Percentiles rank a stretch among this genome's conserved stretches.
phyloP scores from a whole-genome alignment of 305 asterid species.

The Fraxinus nigra region DNA sequence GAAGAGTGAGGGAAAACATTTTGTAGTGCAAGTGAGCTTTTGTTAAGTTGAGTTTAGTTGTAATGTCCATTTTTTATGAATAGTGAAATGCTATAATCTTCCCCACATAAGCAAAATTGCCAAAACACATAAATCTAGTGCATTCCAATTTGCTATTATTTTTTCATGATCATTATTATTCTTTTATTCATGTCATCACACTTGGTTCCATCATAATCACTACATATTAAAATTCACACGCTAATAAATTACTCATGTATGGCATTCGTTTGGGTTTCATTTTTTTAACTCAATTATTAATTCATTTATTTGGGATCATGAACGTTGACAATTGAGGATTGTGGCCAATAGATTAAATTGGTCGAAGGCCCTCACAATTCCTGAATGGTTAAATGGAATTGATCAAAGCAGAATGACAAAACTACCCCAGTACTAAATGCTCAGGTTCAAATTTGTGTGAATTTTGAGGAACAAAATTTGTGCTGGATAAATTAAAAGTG shows the following conservation, averaged over 20 bases:
- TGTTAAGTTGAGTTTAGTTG: background rate
- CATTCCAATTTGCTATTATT: background rate
- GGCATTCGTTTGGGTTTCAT: background rate
- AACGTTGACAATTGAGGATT: background rate
- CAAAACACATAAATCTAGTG: background rate
- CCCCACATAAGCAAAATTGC: background rate
- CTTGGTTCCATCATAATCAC: background rate
- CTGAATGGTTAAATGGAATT: background rate
- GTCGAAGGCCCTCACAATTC: background rate
- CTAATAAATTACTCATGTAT: background rate
- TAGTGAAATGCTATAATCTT: background rate
- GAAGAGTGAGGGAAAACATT: background rate
- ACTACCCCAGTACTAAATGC: background rate
- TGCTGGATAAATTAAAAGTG: background rate
- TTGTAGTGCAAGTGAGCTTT: background rate
- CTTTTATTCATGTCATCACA: background rate
- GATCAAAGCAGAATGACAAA: background rate
- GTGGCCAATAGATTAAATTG: background rate
- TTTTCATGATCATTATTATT: background rate
- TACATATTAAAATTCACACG: background rate
- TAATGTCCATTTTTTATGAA: background rate
- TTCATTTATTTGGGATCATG: background rate
- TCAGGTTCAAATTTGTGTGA: background rate
- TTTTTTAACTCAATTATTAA: background rate
- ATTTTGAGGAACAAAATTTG: background rate